These are phyloP conservation scores for Penicillium ochrochloron DNA, from an alignment of 495 filamentous ascomycete genomes.

Conservation along the genomic window DNA sequence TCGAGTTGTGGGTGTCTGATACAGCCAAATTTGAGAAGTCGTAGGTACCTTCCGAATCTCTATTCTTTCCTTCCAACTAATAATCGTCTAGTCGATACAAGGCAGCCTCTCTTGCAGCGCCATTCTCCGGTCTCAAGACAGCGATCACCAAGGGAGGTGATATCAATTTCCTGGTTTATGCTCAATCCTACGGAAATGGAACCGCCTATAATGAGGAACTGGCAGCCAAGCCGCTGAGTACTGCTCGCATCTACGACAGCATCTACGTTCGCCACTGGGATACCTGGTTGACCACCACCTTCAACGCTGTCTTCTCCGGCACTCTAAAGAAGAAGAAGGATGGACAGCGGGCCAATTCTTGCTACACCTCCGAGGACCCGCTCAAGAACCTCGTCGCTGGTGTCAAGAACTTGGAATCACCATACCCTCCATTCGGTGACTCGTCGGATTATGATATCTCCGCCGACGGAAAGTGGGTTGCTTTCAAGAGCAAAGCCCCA, in stretches of 20 bases:
- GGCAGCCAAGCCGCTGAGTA: slow-evolving; percentile 58
- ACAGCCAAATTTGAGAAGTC: slow-evolving; percentile 33
- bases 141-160: slow-evolving; percentile 56
- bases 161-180: slow-evolving; percentile 65
- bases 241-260: slow-evolving; percentile 68
- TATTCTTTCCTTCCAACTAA: background rate
- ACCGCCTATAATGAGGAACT: slow-evolving; percentile 63
- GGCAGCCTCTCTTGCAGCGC: slow-evolving; percentile 60
- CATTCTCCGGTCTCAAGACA: slow-evolving; percentile 70
- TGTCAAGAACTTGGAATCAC: slow-evolving; percentile 50
- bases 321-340: slow-evolving; percentile 33
- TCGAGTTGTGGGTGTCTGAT: slow-evolving; percentile 48
- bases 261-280: slow-evolving; percentile 84
- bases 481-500: slow-evolving; percentile 49
- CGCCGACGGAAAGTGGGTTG: slow-evolving; percentile 44
- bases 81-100: slow-evolving; percentile 47
- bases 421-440: slow-evolving; percentile 48
- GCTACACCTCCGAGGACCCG: slow-evolving; percentile 24
- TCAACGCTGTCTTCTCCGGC: slow-evolving; percentile 54
- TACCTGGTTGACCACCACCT: slow-evolving; percentile 57
- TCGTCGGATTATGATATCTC: slow-evolving; percentile 49
- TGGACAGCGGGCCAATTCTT: slow-evolving; percentile 16
- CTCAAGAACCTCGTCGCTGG: slow-evolving; percentile 49
- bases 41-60: slow-evolving; percentile 12
- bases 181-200: slow-evolving; percentile 63